Percentiles rank a stretch among this genome's conserved stretches.
These are phyloP conservation scores for Pochonia chlamydosporia DNA, from an alignment of 2,329 filamentous ascomycete genomes.

Conservation along the genomic window DNA sequence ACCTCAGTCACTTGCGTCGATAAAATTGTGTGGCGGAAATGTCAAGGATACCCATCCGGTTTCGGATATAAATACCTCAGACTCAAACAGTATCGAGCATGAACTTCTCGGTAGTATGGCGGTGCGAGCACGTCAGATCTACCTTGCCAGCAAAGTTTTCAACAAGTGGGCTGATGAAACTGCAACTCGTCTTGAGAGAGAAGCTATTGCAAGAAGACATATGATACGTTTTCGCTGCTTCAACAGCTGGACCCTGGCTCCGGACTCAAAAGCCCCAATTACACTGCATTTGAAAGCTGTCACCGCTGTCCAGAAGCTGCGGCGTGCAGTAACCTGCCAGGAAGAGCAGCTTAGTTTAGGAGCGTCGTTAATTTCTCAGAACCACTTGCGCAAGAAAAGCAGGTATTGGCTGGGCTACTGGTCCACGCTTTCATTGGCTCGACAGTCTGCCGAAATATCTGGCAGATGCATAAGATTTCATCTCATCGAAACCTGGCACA, in stretches of 20 bases:
- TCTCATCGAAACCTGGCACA: not conserved
- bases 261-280: slow-evolving; percentile 21
- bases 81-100: slow-evolving; percentile 8
- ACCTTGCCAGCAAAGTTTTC: slow-evolving; percentile 39
- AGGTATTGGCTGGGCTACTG: slow-evolving; percentile 5
- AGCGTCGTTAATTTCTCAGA: slow-evolving; percentile 16
- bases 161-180: slow-evolving; percentile 59
- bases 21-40: not conserved
- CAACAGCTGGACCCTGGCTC: slow-evolving; percentile 28
- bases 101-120: slow-evolving; percentile 42
- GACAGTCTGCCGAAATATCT: not conserved
- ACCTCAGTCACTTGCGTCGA: not conserved
- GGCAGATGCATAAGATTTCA: not conserved
- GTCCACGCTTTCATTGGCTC: not conserved
- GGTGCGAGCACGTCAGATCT: slow-evolving; percentile 57
- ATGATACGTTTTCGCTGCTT: slow-evolving; percentile 54
- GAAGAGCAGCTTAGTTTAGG: slow-evolving; percentile 20
- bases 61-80: not conserved
- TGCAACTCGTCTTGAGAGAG: slow-evolving; percentile 58
- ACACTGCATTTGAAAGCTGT: slow-evolving; percentile 23
- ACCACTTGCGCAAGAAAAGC: slow-evolving; percentile 15
- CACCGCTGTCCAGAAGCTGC: slow-evolving; percentile 27
- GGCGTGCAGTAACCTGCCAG: slow-evolving; percentile 21
- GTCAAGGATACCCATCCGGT: not conserved
- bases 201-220: slow-evolving; percentile 62